Base-by-base conservation (phyloP, 2,329 filamentous ascomycete genomes). In the Fusarium sp. region DNA sequence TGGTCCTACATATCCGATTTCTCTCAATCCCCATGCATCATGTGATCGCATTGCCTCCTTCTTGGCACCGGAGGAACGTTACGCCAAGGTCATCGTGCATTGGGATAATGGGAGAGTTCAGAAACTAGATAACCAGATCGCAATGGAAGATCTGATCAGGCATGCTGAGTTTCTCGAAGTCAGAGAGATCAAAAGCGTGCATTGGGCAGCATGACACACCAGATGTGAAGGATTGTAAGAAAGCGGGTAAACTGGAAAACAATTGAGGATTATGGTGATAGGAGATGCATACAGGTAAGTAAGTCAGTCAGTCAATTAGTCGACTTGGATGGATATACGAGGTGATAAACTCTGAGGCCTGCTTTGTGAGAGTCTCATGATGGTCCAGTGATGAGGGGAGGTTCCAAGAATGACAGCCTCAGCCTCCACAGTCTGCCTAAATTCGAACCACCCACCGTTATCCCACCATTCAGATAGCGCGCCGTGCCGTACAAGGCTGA, bases 51-150 rank as follows among this genome's bases (percentile, higher is more conserved):
- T 77, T 47, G 50, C 70, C 33, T 54, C 55, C 15, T 69, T 73
- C 54, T 69, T 77, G 26, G 72, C 65, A 15, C 71, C 73, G 23
- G 73, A 77, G 45, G 46, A 50, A 47, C 56, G 45, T 13, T 45
- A 57, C 8, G 58, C 71, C 63, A 74, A 72, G 57, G 72, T 77
- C 5, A 10, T 74, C 28, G 75, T 78, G 31, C 69, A 70, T 37
- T 79, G 76, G 77, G 38, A 61, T 13, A 63, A 75, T 51, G 75
- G 72, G 16, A 62, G 52, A 9, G 42, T 36, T 4, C 75, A 78
- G 61, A 45, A 41, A 9, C 65, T 79, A 13, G 70, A 69, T 37
- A 57, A 64, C 3, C 28, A 58, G 15, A 59, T 77, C 7, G 54
- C 63, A 15, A 37, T 77, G 46, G 46, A 60, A 6, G 72, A 76